A percentile compares a stretch with the other conserved stretches of the same genome.
Evolutionary conservation across 306 rosid species (phyloP).

Genomic region (Psophocarpus tetragonolobus): DNA sequence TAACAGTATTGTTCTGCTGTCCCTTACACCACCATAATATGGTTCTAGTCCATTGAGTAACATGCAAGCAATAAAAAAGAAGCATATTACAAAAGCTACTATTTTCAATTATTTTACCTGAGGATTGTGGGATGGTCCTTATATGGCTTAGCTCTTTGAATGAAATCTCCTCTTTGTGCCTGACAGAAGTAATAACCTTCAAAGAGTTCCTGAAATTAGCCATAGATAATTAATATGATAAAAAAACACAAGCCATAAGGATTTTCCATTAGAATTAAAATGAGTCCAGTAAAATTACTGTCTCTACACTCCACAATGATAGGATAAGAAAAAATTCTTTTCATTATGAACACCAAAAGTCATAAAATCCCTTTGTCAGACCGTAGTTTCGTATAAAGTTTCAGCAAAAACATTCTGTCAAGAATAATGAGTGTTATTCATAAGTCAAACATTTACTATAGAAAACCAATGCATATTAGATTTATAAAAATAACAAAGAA

Average conservation of each 20-base stretch:
- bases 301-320: not conserved
- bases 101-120: constrained; percentile 50
- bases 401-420: not conserved
- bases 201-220: constrained; percentile 74
- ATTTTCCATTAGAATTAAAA: not conserved
- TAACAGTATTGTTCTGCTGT: constrained; percentile 13
- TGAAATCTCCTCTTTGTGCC: constrained; percentile 84
- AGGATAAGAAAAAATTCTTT: not conserved
- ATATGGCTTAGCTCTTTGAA: constrained; percentile 83
- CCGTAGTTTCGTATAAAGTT: not conserved
- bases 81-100: constrained; percentile 26
- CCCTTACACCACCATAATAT: not conserved
- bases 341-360: constrained; percentile 12
- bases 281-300: not conserved
- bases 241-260: constrained; percentile 21
- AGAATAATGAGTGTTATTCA: not conserved
- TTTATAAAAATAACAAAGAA: not conserved
- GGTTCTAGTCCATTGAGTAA: constrained; percentile 22
- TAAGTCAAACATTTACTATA: not conserved
- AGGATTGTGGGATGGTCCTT: constrained; percentile 85
- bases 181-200: constrained; percentile 97
- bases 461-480: not conserved
- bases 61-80: constrained; percentile 1
- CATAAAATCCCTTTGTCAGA: not conserved
- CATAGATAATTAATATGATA: constrained; percentile 27